Evolutionary conservation across 129 eudicot genomes (phyloP).

Genomic region (Helianthus annuus): DNA sequence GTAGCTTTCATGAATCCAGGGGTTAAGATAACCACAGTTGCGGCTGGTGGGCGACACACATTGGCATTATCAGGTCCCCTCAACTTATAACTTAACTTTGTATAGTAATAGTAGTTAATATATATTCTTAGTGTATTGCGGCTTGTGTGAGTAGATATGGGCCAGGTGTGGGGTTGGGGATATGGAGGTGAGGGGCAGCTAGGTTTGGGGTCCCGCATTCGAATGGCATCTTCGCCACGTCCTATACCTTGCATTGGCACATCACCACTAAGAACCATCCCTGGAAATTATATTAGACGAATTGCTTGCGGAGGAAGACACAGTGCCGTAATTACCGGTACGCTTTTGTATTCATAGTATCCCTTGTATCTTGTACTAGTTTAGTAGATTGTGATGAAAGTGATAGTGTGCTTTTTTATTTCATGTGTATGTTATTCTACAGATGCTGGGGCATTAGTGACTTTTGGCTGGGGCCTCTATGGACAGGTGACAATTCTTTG

Average conservation of each 20-base stretch:
- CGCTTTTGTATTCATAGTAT: neutral
- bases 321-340: slow-evolving; percentile 92
- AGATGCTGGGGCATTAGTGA: slow-evolving; percentile 96
- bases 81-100: neutral
- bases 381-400: neutral
- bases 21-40: slow-evolving; percentile 73
- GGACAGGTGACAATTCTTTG: slow-evolving; percentile 66
- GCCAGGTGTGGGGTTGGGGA: slow-evolving; percentile 99
- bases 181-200: slow-evolving; percentile 99
- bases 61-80: slow-evolving; percentile 77
- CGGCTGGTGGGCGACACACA: slow-evolving; percentile 98
- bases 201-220: slow-evolving; percentile 83
- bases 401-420: neutral
- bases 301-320: slow-evolving; percentile 99
- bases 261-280: slow-evolving; percentile 51
- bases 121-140: slow-evolving; percentile 20
- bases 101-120: neutral
- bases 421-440: neutral
- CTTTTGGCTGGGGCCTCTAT: slow-evolving; percentile 98
- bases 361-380: no score
- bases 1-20: slow-evolving; percentile 70
- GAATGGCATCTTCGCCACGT: slow-evolving; percentile 97
- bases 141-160: slow-evolving; percentile 64
- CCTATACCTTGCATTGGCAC: slow-evolving; percentile 85
- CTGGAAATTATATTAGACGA: slow-evolving; percentile 73